Base-by-base conservation (phyloP, 176 grass and related monocot genomes). In the Lolium perenne region DNA sequence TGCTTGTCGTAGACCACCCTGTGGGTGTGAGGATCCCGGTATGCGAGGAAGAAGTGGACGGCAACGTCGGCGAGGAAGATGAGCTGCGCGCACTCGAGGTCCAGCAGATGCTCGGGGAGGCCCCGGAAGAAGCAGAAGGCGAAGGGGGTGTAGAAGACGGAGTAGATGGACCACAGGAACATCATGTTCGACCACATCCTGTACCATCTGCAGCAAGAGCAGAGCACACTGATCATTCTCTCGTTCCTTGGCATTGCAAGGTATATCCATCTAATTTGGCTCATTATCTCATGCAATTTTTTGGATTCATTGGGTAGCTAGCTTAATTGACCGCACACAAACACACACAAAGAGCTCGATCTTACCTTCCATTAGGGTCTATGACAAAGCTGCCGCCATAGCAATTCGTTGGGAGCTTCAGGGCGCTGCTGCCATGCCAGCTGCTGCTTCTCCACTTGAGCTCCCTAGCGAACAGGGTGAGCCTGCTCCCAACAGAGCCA, bases 301-400 rank as follows among this genome's bases (percentile, higher is more conserved):
- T 21, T 63, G 38, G 45, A 38, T 32, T 10, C 14, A 21, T 54
- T 18, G 4, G 11, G 25, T 26, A 56, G 23, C 57, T 76, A 72
- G 23, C 67, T 68, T 80, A 65, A 86, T 18, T 38, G 56, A n/a
- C 8, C 56, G 2, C 56, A 15, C 17, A 58, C 6, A 58, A 59
- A 21, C 56, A 7, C 56, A 21, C 14, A 35, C 26, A 25, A 9
- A 18, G 2, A 41, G 43, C 69, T 73, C 11, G 10, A 73, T 2
- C n/a, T 64, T 98, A 95, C 95, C 95, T 98, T 91, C 93, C 93
- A 80, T 91, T 91, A 4, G 93, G 95, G 74, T 92, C 90, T 79
- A 98, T 94, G 46, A 95, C 78, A 70, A 92, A 83, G 81, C 78
- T 88, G 83, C 78, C 71, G 49, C 35, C 77, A 78, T 89, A 92